These are phyloP conservation scores for Metroxylon sagu DNA, from an alignment of 176 grass and related monocot genomes.

Conservation along the genomic window DNA sequence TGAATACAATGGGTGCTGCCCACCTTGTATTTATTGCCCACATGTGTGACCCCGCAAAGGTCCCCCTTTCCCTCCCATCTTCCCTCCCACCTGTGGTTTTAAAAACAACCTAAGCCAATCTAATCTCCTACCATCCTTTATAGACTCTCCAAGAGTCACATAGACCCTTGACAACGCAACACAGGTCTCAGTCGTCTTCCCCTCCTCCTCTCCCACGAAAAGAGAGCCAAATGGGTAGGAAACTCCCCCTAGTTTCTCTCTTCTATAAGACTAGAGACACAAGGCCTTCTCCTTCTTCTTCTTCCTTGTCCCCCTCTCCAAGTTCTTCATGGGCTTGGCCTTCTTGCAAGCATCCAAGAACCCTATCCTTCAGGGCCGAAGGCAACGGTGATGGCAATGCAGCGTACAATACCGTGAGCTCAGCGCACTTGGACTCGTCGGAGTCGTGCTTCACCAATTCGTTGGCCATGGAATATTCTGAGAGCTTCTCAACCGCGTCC, in stretches of 20 bases:
- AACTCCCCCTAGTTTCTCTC: conserved; percentile 31
- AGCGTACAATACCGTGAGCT: conserved; percentile 24
- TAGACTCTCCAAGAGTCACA: background rate
- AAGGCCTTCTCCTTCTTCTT: background rate
- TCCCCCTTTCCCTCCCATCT: background rate
- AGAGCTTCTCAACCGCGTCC: conserved; percentile 44
- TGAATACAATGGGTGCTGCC: background rate
- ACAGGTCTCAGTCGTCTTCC: too few relatives aligned
- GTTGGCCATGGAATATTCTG: conserved; percentile 31
- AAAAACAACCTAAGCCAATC: background rate
- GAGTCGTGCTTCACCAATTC: conserved; percentile 56
- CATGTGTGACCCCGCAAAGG: conserved; percentile 4
- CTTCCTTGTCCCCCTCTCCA: background rate
- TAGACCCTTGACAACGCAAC: background rate
- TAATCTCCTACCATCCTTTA: background rate
- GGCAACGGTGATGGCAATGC: background rate
- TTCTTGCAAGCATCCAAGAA: conserved; percentile 41
- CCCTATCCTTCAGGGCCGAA: conserved; percentile 18
- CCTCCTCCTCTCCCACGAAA: background rate
- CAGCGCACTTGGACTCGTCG: conserved; percentile 42
- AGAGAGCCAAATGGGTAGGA: conserved; percentile 29
- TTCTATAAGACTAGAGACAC: conserved; percentile 33
- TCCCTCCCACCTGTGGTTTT: background rate
- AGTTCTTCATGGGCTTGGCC: conserved; percentile 37
- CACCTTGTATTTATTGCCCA: conserved; percentile 20